Evolutionary conservation across 2,329 filamentous ascomycete genomes (phyloP), one percentile per base, ranked within the genome.

Genomic region (Acarospora socialis): DNA sequence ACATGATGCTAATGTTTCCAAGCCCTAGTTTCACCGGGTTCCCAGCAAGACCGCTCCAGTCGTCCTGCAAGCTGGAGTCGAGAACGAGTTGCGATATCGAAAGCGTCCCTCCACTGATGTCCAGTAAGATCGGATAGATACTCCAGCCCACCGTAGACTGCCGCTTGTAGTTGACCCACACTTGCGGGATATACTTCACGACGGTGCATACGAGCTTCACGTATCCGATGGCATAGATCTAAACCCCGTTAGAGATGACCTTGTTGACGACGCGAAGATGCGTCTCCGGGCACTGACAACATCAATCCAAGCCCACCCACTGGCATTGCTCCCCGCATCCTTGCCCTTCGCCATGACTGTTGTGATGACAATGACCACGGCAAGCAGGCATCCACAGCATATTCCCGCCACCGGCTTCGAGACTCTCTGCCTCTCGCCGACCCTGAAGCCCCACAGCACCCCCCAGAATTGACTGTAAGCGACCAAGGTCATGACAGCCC

Each of bases 171-270:
- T 95, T 95, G 45, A 78, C 66, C 47, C 79, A 65, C 21, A 81
- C 73, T 62, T 93, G 84, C 4, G 90, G 90, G 28, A 82, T 75
- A 57, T 94, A 95, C 60, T 98, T 98, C 57, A 92, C 70, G 16
- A 94, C 60, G 0, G 87, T 93, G 43, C 92, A 72, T 33, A 86
- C 55, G 20, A 98, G 65, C 59, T 98, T 98, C 51, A 92, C 77
- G 51, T 92, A 92, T 24, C 81, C 82, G 19, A 92, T 60, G 8
- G 78, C 70, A 48, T 76, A 73, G 19, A 74, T 59, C 70, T 69
- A 38, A 4, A 25, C 23, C 23, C 22, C 22, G n/a, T 13, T 13
- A n/a, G n/a, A 21, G 22, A 12, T 30, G 16, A 4, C 12, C 21
- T n/a, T 8, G 22, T 25, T 27, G 9, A 8, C 10, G n/a, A n/a